These are phyloP conservation scores for Thalassiosira exigua DNA, from an alignment of 352 stramenopile genomes.

Conservation along the genomic window DNA sequence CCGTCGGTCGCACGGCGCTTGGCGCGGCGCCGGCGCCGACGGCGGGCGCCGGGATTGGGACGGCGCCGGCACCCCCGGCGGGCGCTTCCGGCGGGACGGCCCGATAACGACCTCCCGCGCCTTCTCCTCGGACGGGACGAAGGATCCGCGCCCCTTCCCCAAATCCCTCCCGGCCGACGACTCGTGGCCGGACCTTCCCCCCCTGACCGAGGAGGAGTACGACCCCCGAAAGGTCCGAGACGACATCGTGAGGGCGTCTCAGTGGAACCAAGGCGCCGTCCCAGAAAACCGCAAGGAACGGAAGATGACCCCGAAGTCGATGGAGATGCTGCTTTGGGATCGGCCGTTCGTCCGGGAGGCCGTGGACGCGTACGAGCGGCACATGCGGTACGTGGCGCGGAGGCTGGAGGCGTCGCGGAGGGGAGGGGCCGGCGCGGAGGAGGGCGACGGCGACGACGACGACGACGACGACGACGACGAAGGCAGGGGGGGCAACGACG, in stretches of 20 bases:
- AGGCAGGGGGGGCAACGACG: neutral
- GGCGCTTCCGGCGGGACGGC: too few species aligned
- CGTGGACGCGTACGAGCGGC: conserved; percentile 63
- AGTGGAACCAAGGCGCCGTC: conserved; percentile 41
- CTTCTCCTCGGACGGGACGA: too few species aligned
- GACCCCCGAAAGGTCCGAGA: conserved; percentile 21
- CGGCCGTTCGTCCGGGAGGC: conserved; percentile 53
- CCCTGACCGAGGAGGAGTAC: conserved; percentile 43
- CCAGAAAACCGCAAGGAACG: conserved; percentile 10
- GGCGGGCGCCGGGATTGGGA: too few species aligned
- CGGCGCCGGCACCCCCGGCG: too few species aligned
- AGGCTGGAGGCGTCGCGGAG: conserved; percentile 22
- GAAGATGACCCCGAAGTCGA: too few species aligned
- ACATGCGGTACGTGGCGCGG: conserved; percentile 57
- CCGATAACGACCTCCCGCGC: too few species aligned
- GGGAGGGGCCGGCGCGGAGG: neutral
- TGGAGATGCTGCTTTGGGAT: too few species aligned
- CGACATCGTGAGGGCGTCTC: conserved; percentile 27
- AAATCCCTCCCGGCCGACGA: too few species aligned
- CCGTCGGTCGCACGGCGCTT: too few species aligned
- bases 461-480: neutral
- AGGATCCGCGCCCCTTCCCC: too few species aligned
- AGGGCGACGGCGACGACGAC: neutral
- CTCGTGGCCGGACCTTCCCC: too few species aligned
- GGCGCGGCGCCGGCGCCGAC: too few species aligned